Evolutionary conservation across 768 basidiomycete species (phyloP), one percentile per base, ranked within the genome.

Genomic region (Leccinum truebloodii): DNA sequence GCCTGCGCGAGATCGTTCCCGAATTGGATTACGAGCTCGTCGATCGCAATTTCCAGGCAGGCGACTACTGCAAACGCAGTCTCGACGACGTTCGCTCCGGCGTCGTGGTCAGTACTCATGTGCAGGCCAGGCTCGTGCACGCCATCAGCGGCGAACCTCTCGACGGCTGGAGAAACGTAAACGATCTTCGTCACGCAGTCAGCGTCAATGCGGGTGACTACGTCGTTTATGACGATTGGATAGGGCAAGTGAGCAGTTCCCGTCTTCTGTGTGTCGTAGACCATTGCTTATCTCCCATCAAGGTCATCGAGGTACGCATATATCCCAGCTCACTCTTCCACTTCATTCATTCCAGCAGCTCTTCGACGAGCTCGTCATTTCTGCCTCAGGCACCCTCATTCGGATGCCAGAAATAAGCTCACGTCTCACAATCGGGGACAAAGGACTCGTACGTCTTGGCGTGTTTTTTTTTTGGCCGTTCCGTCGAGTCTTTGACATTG

Each of bases 221-320:
- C 77, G 91, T 95, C 52, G 78, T 87, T 18, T 85, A 86, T 67
- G 84, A 90, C 65, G 85, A 93, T 71, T 97, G 95, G 94, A 78
- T 96, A 67, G 94, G 94, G 55, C 92, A 94, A 81, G 92, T 91
- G 71, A 71, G 83, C 39, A 44, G 46, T 56, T n/a, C 32, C 60
- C 61, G 59, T 59, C 24, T 59, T 61, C 52, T 59, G 8, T 55
- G 39, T 54, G 20, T 46, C 50, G 50, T 37, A 34, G 57, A 57
- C 55, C 58, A 39, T 49, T 58, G 51, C 59, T 68, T 50, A 63
- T 57, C 57, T 53, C 30, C 63, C 57, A 30, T 62, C 35, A 61
- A 91, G 87, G 81, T 94, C 48, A 83, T 92, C 57, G 92, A 94
- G 83, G 91, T 93, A 71, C 63, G 81, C 59, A 49, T 59, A 35